These are phyloP conservation scores for Citrus australasica DNA, from an alignment of 345 rosid species.

Conservation along the genomic window DNA sequence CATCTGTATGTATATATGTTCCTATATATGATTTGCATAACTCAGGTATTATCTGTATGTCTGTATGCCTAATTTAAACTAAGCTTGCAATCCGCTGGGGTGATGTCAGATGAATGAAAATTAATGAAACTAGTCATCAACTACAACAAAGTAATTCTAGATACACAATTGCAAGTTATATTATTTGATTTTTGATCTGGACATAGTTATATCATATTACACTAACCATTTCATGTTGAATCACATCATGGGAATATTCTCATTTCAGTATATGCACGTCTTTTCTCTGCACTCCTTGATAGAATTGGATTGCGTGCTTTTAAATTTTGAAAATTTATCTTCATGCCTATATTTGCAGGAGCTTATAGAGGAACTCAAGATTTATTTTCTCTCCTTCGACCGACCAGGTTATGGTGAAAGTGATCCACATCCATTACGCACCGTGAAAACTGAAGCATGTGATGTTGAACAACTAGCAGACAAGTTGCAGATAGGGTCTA, in stretches of 20 bases:
- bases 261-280: not conserved
- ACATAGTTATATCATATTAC: not conserved
- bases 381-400: constrained; percentile 66
- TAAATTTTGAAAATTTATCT: not conserved
- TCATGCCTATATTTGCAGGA: constrained; percentile 45
- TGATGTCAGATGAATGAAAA: not conserved
- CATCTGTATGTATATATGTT: not conserved
- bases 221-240: not conserved
- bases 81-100: not conserved
- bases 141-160: not conserved
- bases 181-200: not conserved
- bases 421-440: constrained; percentile 72
- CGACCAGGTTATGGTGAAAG: constrained; percentile 97
- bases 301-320: not conserved
- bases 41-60: no score
- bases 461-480: constrained; percentile 87
- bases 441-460: constrained; percentile 75
- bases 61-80: no score
- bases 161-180: not conserved
- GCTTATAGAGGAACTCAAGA: constrained; percentile 50
- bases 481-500: constrained; percentile 65
- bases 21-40: no score
- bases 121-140: not conserved
- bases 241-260: not conserved
- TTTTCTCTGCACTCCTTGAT: not conserved